Evolutionary conservation across 2,329 filamentous ascomycete species (phyloP), one percentile per base, ranked within the genome.

Genomic region (Fusarium kyushuense): DNA sequence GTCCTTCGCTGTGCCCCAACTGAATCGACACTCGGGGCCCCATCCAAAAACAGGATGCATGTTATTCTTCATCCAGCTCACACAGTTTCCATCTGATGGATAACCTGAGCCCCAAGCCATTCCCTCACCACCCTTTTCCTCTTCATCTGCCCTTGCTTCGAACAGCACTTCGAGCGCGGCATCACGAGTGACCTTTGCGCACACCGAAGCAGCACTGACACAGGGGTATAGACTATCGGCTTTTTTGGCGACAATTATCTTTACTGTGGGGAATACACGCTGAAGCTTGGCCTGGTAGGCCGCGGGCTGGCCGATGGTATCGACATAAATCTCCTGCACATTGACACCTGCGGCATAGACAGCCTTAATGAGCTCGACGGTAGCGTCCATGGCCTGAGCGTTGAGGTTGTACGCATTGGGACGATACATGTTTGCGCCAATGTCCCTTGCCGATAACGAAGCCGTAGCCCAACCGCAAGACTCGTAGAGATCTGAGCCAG

Each of bases 41-140:
- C 96, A 99, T 16, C 96, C 96, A 81, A 98, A 99, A 2, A 98
- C 81, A 4, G 93, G 92, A 75, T 99, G 90, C 90, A 97, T 95
- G 69, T 95, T 96, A 38, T 82, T 82, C 80, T 89, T 92, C 76
- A 99, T 78, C 95, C 96, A 99, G 23, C 81, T 79, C 3, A 91
- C 88, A 72, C 94, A 97, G 65, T 92, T 87, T 21, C 85, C 89
- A 79, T 99, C 96, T 2, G 92, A 93, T 1, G 96, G 96, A 77
- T 99, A 99, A 1, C 96, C 96, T 1, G 93, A 97, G 1, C 96
- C 96, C 94, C 96, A 97, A 6, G 74, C 81, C 79, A 83, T 81
- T 27, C 81, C 83, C 17, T 84, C 82, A 3, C 77, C 77, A 5
- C 75, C 69, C 54, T 69, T 76, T 42, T 64, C 74, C 17, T 71